Conservation (phyloP, 805 yeast genomes). For the Ogataea methanolica region DNA sequence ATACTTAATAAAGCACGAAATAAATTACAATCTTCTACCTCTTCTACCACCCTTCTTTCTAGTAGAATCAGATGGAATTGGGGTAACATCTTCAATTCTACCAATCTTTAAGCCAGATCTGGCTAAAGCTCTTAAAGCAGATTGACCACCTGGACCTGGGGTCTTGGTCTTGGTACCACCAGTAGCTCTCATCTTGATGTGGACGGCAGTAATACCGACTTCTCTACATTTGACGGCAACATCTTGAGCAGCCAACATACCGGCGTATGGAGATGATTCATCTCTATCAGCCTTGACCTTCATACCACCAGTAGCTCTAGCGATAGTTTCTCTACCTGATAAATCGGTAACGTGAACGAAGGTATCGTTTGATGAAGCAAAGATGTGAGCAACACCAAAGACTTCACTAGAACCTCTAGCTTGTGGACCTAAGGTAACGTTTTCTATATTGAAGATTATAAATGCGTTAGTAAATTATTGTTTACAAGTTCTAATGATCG, state of each 20-base stretch:
- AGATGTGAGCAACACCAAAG: conserved; percentile 99
- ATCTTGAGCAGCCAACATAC: conserved; percentile 99
- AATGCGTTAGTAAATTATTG: background rate
- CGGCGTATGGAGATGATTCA: conserved; percentile 99
- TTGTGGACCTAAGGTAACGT: conserved; percentile 74
- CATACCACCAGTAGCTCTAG: conserved; percentile 99
- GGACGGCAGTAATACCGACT: conserved; percentile 99
- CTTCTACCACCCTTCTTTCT: conserved; percentile 99
- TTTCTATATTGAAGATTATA: conserved; percentile 31
- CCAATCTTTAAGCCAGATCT: conserved; percentile 99
- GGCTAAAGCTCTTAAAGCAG: conserved; percentile 98
- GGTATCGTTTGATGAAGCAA: conserved; percentile 99
- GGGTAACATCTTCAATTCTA: conserved; percentile 99
- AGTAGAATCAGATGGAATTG: conserved; percentile 99
- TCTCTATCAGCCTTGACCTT: conserved; percentile 99
- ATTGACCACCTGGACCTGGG: conserved; percentile 99
- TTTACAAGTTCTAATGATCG: conserved; percentile 10
- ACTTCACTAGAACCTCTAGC: conserved; percentile 97
- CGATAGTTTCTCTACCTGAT: conserved; percentile 99
- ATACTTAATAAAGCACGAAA: background rate
- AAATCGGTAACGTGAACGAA: conserved; percentile 99
- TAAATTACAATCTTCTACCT: conserved; percentile 90
- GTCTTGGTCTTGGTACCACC: conserved; percentile 99
- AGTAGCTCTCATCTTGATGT: conserved; percentile 99
- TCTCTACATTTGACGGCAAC: conserved; percentile 98